Evolutionary conservation across 2,329 filamentous ascomycete genomes (phyloP).

Genomic region (Cordyceps pruinosa): DNA sequence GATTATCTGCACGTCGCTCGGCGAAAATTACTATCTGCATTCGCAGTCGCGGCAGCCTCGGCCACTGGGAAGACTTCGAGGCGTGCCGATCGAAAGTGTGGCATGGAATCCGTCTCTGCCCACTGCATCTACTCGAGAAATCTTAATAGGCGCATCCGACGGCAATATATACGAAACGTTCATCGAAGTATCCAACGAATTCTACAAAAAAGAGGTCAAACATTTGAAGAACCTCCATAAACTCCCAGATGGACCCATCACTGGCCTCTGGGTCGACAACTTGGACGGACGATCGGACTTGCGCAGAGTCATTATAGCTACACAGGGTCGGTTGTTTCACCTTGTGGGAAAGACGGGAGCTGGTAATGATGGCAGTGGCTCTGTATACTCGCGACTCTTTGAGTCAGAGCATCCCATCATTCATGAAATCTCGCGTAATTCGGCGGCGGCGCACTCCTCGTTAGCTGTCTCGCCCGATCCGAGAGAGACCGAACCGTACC

Average conservation of each 20-base stretch:
- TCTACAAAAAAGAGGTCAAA: slow-evolving; percentile 91
- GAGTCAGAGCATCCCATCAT: slow-evolving; percentile 75
- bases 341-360: slow-evolving; percentile 71
- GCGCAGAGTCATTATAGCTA: slow-evolving; percentile 72
- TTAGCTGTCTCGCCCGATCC: slow-evolving; percentile 73
- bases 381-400: slow-evolving; percentile 82
- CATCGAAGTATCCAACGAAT: slow-evolving; percentile 89
- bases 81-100: slow-evolving; percentile 79
- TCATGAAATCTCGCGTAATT: slow-evolving; percentile 58
- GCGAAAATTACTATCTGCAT: slow-evolving; percentile 97
- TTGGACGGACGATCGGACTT: slow-evolving; percentile 62
- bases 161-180: slow-evolving; percentile 93
- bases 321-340: slow-evolving; percentile 70
- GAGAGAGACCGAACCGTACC: slow-evolving; percentile 46
- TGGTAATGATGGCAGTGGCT: slow-evolving; percentile 71
- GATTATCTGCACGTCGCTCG: slow-evolving; percentile 80
- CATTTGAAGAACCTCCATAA: slow-evolving; percentile 81
- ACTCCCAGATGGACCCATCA: slow-evolving; percentile 73
- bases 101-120: slow-evolving; percentile 93
- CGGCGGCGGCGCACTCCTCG: slow-evolving; percentile 52
- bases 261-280: slow-evolving; percentile 77
- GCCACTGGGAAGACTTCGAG: slow-evolving; percentile 71
- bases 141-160: slow-evolving; percentile 84
- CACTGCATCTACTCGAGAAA: slow-evolving; percentile 90
- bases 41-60: slow-evolving; percentile 88